Evolutionary conservation across 2,329 filamentous ascomycete genomes (phyloP), one percentile per base, ranked within the genome.

Genomic region (Whalleya microplaca): DNA sequence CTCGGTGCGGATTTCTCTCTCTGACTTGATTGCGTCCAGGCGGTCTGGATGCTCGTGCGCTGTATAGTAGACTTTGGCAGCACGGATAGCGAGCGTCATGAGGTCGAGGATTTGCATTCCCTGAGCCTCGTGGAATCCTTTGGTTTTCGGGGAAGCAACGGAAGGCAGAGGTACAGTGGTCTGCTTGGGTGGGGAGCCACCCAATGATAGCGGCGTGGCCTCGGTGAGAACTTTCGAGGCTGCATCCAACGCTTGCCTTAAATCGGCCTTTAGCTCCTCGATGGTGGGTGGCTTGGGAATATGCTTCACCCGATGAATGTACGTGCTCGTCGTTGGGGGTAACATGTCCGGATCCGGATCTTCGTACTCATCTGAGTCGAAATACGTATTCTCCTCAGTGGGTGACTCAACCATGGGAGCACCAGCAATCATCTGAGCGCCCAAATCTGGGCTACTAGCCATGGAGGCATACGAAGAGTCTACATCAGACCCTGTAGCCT

Each of bases 241-340:
- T 14, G 61, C 59, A 21, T 72, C 68, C 14, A 72, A 47, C 21
- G 70, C 61, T 44, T 67, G 62, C 77, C 55, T 93, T 43, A 86
- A 74, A 20, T 84, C 80, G 16, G 73, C 67, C 69, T 94, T 90
- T 54, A 99, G 82, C 59, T 94, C 88, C 47, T 85, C 80, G 62
- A 94, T 85, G 56, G 95, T 90, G 8, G 95, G 95, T 41, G 93
- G 91, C 48, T 90, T 94, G 10, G 91, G 86, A 20, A 96, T 82
- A 55, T 88, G 87, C 67, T 92, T 91, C 58, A 91, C 88, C 65
- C 90, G 88, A 68, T 92, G 87, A 64, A 91, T 92, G 74, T 98
- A 99, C 2, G 95, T 99, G 80, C 93, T 97, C 41, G 94, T 92
- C 0, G 95, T 99, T 0, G 95, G 95, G n/a, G 95, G 94, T 2